A percentile compares a stretch with the other conserved stretches of the same genome.
phyloP scores from a whole-genome alignment of 2,329 filamentous ascomycete species.

The Phaeophleospora eucalypticola region DNA sequence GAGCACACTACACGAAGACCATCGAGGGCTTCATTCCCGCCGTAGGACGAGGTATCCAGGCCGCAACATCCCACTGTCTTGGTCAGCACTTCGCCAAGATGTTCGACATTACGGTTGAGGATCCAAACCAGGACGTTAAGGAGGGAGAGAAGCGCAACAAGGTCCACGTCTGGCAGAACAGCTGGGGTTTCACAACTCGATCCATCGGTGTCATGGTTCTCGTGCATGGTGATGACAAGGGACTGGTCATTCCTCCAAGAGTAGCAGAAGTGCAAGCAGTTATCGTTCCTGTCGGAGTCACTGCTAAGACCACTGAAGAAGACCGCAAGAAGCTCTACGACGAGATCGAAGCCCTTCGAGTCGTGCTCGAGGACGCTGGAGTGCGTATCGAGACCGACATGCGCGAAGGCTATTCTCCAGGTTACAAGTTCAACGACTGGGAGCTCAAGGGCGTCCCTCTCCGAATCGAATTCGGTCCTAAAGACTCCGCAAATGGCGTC shows the following conservation, averaged over 20 bases:
- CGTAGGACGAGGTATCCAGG: constrained; percentile 94
- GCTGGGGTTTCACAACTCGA: constrained; percentile 95
- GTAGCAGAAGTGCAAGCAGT: constrained; percentile 83
- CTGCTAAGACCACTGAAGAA: constrained; percentile 77
- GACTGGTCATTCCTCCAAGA: constrained; percentile 85
- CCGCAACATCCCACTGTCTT: constrained; percentile 87
- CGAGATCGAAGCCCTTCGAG: constrained; percentile 67
- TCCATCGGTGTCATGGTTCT: constrained; percentile 99
- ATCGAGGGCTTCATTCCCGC: constrained; percentile 95
- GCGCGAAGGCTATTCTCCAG: constrained; percentile 85
- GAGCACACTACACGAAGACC: constrained; percentile 93
- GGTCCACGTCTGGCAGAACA: constrained; percentile 95
- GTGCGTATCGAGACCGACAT: constrained; percentile 77
- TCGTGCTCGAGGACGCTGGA: constrained; percentile 65
- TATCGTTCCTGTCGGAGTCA: constrained; percentile 89
- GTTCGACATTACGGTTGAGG: constrained; percentile 97
- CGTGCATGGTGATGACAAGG: constrained; percentile 94
- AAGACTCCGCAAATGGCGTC: constrained; percentile 80
- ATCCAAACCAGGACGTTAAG: constrained; percentile 63
- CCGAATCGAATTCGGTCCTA: constrained; percentile 91
- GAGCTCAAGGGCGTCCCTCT: constrained; percentile 94
- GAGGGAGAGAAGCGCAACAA: constrained; percentile 69
- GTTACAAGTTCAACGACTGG: constrained; percentile 99
- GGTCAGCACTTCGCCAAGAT: constrained; percentile 99
- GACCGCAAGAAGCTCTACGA: constrained; percentile 72